phyloP scores from a whole-genome alignment of 129 eudicot genomes.

The Chrysanthemum seticuspe region DNA sequence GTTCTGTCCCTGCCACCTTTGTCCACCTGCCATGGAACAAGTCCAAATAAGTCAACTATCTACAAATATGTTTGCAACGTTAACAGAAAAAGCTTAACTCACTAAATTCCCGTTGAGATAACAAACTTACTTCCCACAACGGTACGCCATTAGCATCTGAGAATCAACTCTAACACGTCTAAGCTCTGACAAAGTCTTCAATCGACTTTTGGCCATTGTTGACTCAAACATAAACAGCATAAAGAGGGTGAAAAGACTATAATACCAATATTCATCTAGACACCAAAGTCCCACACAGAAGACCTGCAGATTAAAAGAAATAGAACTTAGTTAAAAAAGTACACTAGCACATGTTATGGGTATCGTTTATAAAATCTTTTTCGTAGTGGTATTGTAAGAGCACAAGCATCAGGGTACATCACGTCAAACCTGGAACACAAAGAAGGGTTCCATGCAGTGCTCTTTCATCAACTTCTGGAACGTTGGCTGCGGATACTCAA shows the following conservation, averaged over 20 bases:
- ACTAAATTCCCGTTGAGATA: slow-evolving; percentile 7
- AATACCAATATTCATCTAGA: slow-evolving; percentile 96
- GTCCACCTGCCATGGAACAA: slow-evolving; percentile 61
- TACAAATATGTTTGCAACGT: slow-evolving; percentile 1
- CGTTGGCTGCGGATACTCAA: slow-evolving; percentile 99
- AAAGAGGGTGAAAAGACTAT: slow-evolving; percentile 88
- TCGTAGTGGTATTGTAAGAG: neutral
- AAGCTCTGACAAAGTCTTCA: slow-evolving; percentile 91
- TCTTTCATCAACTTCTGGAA: slow-evolving; percentile 85
- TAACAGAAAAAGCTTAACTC: neutral
- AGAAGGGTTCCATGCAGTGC: slow-evolving; percentile 96
- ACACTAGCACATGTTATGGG: neutral
- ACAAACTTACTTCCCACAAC: slow-evolving; percentile 89
- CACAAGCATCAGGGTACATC: slow-evolving; percentile 6
- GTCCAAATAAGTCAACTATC: slow-evolving; percentile 7
- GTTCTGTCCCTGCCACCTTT: slow-evolving; percentile 84
- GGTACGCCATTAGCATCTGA: slow-evolving; percentile 84
- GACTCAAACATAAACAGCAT: slow-evolving; percentile 99
- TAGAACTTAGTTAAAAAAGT: neutral
- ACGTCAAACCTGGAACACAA: slow-evolving; percentile 87
- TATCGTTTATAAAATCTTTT: neutral
- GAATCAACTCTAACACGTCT: slow-evolving; percentile 92
- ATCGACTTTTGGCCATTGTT: slow-evolving; percentile 95
- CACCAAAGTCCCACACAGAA: slow-evolving; percentile 99
- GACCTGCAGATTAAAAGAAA: slow-evolving; percentile 49